Conservation (phyloP, 495 filamentous ascomycete genomes). For the Lasiosphaeriaceae sp. region DNA sequence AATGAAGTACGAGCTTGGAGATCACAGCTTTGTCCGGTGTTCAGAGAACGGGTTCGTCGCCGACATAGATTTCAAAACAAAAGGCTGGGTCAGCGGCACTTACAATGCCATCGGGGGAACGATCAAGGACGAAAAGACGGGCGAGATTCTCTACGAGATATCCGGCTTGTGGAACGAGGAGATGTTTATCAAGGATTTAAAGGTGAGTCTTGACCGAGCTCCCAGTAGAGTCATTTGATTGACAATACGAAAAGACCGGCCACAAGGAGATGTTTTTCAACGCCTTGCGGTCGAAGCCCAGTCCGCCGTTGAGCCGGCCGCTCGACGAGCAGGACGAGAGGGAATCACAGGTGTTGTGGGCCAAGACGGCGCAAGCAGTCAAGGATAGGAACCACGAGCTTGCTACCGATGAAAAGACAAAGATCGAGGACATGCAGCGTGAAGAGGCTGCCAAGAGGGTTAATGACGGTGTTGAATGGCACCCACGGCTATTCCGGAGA, state of each 20-base stretch:
- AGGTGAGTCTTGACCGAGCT: slow-evolving; percentile 43
- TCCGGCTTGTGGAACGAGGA: slow-evolving; percentile 92
- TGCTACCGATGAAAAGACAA: slow-evolving; percentile 92
- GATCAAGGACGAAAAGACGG: slow-evolving; percentile 86
- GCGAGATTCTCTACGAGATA: slow-evolving; percentile 82
- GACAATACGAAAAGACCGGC: slow-evolving; percentile 56
- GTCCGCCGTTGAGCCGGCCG: slow-evolving; percentile 69
- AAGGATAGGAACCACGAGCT: slow-evolving; percentile 78
- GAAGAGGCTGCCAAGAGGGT: slow-evolving; percentile 79
- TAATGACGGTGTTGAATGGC: slow-evolving; percentile 85
- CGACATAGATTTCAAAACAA: slow-evolving; percentile 97
- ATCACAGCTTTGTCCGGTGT: slow-evolving; percentile 92
- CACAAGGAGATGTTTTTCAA: slow-evolving; percentile 89
- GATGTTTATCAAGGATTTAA: slow-evolving; percentile 81
- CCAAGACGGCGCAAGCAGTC: slow-evolving; percentile 72
- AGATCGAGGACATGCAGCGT: slow-evolving; percentile 87
- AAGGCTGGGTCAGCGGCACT: slow-evolving; percentile 93
- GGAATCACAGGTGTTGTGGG: slow-evolving; percentile 88
- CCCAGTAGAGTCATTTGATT: not conserved
- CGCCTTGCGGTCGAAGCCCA: slow-evolving; percentile 69
- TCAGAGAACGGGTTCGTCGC: slow-evolving; percentile 81
- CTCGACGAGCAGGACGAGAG: slow-evolving; percentile 83
- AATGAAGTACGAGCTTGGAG: slow-evolving; percentile 99
- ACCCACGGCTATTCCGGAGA: slow-evolving; percentile 73
- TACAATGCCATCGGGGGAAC: slow-evolving; percentile 94